Base-by-base conservation (phyloP, 139 green algal species). In the Diplosphaera chodatii region DNA sequence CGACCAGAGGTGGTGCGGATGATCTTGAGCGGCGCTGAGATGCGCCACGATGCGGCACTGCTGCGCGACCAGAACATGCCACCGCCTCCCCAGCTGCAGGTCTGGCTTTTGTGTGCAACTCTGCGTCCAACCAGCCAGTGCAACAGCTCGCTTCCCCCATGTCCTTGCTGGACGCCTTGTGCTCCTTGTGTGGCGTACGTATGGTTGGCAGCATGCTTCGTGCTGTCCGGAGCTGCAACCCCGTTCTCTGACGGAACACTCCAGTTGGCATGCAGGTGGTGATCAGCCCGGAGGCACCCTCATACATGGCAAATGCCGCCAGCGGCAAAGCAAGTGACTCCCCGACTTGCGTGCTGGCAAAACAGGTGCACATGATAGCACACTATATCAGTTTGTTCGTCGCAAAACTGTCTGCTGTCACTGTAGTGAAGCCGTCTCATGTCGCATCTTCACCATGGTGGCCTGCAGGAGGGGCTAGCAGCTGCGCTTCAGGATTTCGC, bases 401-500 rank as follows among this genome's bases (percentile, higher is more conserved):
- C n/a, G n/a, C n/a, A n/a, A n/a, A n/a, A n/a, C n/a, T n/a, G n/a
- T n/a, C n/a, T n/a, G n/a, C n/a, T n/a, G n/a, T n/a, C n/a, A n/a
- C n/a, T n/a, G n/a, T n/a, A n/a, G n/a, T n/a, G n/a, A n/a, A n/a
- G n/a, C n/a, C n/a, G n/a, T n/a, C n/a, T n/a, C n/a, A n/a, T n/a
- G n/a, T n/a, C n/a, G n/a, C n/a, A n/a, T n/a, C n/a, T n/a, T n/a
- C n/a, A n/a, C n/a, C n/a, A n/a, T n/a, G n/a, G n/a, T n/a, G n/a
- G n/a, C 21, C 32, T 34, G 72, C 77, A 87, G 74, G 31, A 64
- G 6, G 66, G 63, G 30, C 40, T 91, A 28, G 88, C 89, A 64
- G 33, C 74, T 10, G 66, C 83, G 62, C 73, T 90, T 70, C 77
- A 91, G 31, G 67, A 78, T n/a, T 75, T 92, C 70, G 79, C 78